Conservation (phyloP, 148 eudicot species). For the Persicaria tinctoria region DNA sequence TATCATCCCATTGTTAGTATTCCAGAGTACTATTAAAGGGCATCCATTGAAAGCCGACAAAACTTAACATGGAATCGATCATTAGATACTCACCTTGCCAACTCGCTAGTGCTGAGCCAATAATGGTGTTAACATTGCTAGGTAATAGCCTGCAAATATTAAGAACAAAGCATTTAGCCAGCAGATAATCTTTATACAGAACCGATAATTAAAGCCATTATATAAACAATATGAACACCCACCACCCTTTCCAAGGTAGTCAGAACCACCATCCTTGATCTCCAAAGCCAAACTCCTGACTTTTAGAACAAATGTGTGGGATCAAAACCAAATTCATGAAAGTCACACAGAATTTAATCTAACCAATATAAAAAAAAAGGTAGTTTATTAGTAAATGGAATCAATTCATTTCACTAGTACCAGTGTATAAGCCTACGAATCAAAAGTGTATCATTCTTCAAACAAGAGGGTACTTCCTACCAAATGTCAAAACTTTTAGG, state of each 20-base stretch:
- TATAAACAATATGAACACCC: slow-evolving; percentile 4
- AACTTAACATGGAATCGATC: background rate
- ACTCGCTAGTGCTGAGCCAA: slow-evolving; percentile 24
- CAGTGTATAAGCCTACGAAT: too few species aligned
- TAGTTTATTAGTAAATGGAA: background rate
- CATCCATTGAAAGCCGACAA: background rate
- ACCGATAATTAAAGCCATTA: background rate
- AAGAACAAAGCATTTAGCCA: slow-evolving; percentile 19
- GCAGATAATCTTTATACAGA: background rate
- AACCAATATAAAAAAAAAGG: too few species aligned
- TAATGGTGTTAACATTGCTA: slow-evolving; percentile 69
- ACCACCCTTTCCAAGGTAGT: slow-evolving; percentile 96
- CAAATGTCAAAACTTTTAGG: too few species aligned
- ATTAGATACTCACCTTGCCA: slow-evolving; percentile 62
- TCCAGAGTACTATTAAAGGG: background rate
- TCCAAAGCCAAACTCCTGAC: slow-evolving; percentile 87
- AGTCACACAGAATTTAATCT: background rate
- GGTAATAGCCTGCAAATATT: slow-evolving; percentile 55
- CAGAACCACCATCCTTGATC: slow-evolving; percentile 91
- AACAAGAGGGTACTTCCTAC: too few species aligned
- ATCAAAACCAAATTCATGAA: background rate
- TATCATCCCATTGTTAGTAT: too few species aligned
- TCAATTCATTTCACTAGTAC: background rate
- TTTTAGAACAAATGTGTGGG: slow-evolving; percentile 13
- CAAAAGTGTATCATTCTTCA: too few species aligned